These are phyloP conservation scores for Eucalyptus sp. DNA, from an alignment of 345 rosid species.

Conservation along the genomic window DNA sequence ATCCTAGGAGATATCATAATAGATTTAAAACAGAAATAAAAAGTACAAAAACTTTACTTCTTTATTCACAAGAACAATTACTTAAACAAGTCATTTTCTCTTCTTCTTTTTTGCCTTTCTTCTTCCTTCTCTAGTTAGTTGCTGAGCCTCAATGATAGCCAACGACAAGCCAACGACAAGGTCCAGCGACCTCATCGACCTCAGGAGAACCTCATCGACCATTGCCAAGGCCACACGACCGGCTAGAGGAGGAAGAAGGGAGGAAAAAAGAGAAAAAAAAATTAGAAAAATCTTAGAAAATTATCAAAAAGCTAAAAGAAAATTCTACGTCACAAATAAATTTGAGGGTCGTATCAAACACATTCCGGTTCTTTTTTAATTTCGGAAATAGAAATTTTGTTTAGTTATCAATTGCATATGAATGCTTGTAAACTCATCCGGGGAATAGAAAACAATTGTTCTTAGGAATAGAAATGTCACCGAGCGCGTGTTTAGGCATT, in stretches of 20 bases:
- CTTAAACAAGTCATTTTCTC: no score
- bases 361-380: rapidly evolving
- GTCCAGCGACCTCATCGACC: rapidly evolving
- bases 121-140: no score
- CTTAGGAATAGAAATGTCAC: rapidly evolving
- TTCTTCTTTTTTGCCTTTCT: no score
- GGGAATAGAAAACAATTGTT: rapidly evolving
- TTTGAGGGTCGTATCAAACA: rapidly evolving
- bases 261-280: no score
- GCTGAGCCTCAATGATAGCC: rapidly evolving
- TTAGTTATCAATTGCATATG: rapidly evolving
- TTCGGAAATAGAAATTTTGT: rapidly evolving
- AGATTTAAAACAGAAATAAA: no score
- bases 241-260: no score
- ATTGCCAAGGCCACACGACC: rapidly evolving
- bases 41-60: no score
- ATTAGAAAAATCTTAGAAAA: no score
- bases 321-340: rapidly evolving
- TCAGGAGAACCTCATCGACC: rapidly evolving
- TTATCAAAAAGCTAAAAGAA: no score
- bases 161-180: no score
- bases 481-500: rapidly evolving
- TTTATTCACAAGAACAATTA: rapidly evolving
- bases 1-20: rapidly evolving
- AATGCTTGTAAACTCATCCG: rapidly evolving